A percentile compares a stretch with the other conserved stretches of the same genome.
Conservation (phyloP, 2,329 filamentous ascomycete genomes). For the Lachnellula arida region DNA sequence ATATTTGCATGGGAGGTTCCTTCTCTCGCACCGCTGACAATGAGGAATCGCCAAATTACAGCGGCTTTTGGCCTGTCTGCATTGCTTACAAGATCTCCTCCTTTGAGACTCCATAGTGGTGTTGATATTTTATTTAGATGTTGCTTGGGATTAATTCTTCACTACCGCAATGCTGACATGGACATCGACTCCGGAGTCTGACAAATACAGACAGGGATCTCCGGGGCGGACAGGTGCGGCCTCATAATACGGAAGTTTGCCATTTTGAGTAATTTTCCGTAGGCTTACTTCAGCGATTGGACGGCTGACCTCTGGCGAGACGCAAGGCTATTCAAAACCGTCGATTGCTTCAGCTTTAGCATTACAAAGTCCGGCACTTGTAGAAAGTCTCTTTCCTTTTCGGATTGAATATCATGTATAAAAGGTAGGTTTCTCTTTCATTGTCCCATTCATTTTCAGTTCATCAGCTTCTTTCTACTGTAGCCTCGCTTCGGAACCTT, state of each 20-base stretch:
- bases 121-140: neutral
- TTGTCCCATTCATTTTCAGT: neutral
- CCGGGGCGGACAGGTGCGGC: neutral
- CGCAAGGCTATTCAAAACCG: neutral
- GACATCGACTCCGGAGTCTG: neutral
- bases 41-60: conserved; percentile 13
- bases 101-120: conserved; percentile 7
- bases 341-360: neutral
- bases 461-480: neutral
- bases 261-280: neutral
- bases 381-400: neutral
- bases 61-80: conserved; percentile 11
- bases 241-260: neutral
- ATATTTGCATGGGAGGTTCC: conserved; percentile 12
- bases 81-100: conserved; percentile 15
- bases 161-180: too few relatives aligned
- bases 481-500: neutral
- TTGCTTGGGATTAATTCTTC: too few relatives aligned
- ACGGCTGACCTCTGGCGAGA: neutral
- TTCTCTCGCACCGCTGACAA: conserved; percentile 10
- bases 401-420: neutral
- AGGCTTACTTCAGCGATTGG: neutral
- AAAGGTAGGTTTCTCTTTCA: neutral
- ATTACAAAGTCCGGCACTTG: neutral
- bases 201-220: neutral